phyloP scores from a whole-genome alignment of 1,284 basidiomycete genomes.

The Earliella scabrosa region DNA sequence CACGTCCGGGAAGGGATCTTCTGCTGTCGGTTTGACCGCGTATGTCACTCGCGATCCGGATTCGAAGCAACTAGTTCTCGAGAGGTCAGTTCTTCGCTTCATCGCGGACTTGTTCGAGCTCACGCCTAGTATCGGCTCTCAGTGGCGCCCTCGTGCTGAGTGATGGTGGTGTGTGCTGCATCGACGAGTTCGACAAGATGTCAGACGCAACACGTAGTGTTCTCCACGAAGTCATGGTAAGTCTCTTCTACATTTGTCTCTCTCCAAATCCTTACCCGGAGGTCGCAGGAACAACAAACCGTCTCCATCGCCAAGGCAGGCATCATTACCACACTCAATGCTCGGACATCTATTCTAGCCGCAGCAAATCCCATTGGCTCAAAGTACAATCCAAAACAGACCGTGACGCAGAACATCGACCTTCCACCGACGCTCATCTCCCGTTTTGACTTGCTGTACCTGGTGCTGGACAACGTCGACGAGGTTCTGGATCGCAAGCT shows the following conservation, averaged over 20 bases:
- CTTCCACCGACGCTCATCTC: conserved; percentile 97
- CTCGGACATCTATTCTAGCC: conserved; percentile 95
- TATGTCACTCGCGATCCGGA: conserved; percentile 98
- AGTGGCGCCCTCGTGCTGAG: conserved; percentile 96
- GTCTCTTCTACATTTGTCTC: conserved; percentile 25
- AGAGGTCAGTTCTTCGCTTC: conserved; percentile 63
- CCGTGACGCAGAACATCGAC: conserved; percentile 89
- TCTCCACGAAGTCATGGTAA: conserved; percentile 97
- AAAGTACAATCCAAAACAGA: conserved; percentile 90
- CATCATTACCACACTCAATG: conserved; percentile 98
- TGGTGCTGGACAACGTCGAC: conserved; percentile 95
- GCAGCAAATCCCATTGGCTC: conserved; percentile 98
- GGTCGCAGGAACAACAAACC: conserved; percentile 99
- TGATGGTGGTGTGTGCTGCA: conserved; percentile 98
- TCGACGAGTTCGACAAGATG: conserved; percentile 99
- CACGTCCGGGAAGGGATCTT: conserved; percentile 96
- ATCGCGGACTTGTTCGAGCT: neutral
- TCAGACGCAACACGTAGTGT: conserved; percentile 95
- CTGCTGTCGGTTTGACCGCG: conserved; percentile 97
- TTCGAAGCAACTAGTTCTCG: conserved; percentile 96
- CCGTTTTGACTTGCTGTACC: conserved; percentile 97
- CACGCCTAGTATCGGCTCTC: conserved; percentile 13
- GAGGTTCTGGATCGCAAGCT: conserved; percentile 88
- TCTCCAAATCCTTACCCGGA: no score
- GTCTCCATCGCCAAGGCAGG: conserved; percentile 99